Base-by-base conservation (phyloP, 2,329 filamentous ascomycete species). In the Claviceps citrina region DNA sequence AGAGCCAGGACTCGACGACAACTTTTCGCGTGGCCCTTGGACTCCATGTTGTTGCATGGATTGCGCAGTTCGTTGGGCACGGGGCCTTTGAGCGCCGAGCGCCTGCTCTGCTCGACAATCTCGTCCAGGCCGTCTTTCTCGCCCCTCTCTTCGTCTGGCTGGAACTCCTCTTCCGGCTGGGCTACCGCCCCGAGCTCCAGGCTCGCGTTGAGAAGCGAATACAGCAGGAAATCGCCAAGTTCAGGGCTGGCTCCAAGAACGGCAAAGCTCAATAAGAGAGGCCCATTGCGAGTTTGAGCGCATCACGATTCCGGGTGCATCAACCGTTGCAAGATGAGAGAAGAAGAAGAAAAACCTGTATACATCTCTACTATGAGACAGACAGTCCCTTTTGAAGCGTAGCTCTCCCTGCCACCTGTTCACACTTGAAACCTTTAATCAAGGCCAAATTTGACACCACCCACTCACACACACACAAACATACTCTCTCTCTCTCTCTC, bases 71-170 rank as follows among this genome's bases (percentile, higher is more conserved):
- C 55, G 52, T 96, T 38, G 91, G 91, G 22, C 91, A 98, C 55
- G 87, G 86, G 28, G 76, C 72, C 38, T 96, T 85, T 51, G 91
- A 96, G 62, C 77, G 83, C 16, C 76, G 89, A 39, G 84, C 87
- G 3, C 91, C 89, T 7, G 89, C 87, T 4, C 64, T 96, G 47
- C 65, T 96, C 36, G 87, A 96, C 62, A 96, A 95, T 54, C 63
- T 96, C 31, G 70, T 93, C 36, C 91, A 96, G 62, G 87, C 91
- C 22, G 61, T 96, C 47, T 89, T 96, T 54, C 70, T 96, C 19
- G 91, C 91, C 0, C 91, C 91, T 7, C 81, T 98, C 54, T 98
- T 96, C 52, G 89, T 96, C 43, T 98, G 91, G 84, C 81, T 98
- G 51, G 87, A 96, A 65, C 64, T 93, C 19, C 70, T 98, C 20